phyloP scores from a whole-genome alignment of 2,329 filamentous ascomycete species.

The Fusarium illudens region DNA sequence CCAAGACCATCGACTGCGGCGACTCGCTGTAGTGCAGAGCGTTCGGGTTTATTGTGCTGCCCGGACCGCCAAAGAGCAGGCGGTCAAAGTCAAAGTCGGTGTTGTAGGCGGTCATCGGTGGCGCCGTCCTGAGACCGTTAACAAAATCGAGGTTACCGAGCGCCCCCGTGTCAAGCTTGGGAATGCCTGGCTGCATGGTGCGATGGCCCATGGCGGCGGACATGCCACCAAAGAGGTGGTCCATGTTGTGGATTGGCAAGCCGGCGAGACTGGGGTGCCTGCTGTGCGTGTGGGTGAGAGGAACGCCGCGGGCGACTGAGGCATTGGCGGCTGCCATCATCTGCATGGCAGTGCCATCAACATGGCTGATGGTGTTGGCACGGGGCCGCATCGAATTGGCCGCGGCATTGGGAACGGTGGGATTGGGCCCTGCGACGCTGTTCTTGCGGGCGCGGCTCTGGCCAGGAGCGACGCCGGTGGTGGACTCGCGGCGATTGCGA shows the following conservation, averaged over 20 bases:
- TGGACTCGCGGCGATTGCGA: slow-evolving; percentile 89
- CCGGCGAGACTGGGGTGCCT: slow-evolving; percentile 80
- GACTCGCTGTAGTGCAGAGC: slow-evolving; percentile 86
- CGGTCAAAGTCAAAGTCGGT: slow-evolving; percentile 59
- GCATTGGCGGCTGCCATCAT: slow-evolving; percentile 71
- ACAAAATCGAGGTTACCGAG: slow-evolving; percentile 71
- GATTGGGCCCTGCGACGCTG: slow-evolving; percentile 73
- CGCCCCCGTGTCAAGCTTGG: slow-evolving; percentile 83
- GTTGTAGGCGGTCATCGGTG: slow-evolving; percentile 68
- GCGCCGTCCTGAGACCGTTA: slow-evolving; percentile 80
- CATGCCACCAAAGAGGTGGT: slow-evolving; percentile 77
- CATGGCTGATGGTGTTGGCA: slow-evolving; percentile 95
- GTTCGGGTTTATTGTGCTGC: slow-evolving; percentile 73
- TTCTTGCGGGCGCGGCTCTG: slow-evolving; percentile 88
- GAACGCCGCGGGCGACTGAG: slow-evolving; percentile 59
- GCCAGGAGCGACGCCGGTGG: slow-evolving; percentile 72
- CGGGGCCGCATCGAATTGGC: slow-evolving; percentile 79
- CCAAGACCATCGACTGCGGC: slow-evolving; percentile 71
- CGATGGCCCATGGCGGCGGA: slow-evolving; percentile 73
- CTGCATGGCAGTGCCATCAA: slow-evolving; percentile 80
- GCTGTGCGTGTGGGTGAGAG: slow-evolving; percentile 66
- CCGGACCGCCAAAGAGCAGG: slow-evolving; percentile 71
- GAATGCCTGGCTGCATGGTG: slow-evolving; percentile 72
- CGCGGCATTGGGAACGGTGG: slow-evolving; percentile 54
- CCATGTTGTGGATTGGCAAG: slow-evolving; percentile 65